Conservation (phyloP, 257 asterid genomes). For the Agastache rugosa region DNA sequence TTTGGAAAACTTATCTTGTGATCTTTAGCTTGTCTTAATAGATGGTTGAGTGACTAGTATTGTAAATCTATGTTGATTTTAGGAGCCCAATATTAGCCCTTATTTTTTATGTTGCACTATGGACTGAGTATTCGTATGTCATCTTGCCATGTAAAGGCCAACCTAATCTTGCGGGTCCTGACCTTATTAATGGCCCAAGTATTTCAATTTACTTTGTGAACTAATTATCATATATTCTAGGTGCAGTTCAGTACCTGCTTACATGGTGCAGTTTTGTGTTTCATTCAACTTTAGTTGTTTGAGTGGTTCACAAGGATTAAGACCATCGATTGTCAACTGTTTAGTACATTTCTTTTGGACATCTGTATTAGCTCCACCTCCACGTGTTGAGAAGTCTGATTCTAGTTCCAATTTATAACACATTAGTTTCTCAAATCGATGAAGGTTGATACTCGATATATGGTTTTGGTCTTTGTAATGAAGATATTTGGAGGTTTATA, state of each 20-base stretch:
- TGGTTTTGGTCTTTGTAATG: not conserved
- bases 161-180: not conserved
- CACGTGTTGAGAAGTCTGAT: constrained; percentile 5
- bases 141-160: constrained; percentile 7
- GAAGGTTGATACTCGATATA: not conserved
- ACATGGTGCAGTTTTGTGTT: not conserved
- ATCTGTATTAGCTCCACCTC: constrained; percentile 19
- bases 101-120: not conserved
- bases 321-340: not conserved
- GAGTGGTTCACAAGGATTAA: constrained; percentile 16
- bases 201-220: not conserved
- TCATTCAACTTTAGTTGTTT: constrained; percentile 24
- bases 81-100: not conserved
- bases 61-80: not conserved
- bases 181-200: not conserved
- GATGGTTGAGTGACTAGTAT: not conserved
- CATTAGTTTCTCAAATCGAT: not conserved
- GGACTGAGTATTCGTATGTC: not conserved
- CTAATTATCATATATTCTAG: not conserved
- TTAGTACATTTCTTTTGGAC: not conserved
- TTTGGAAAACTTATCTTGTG: too few species aligned
- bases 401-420: not conserved
- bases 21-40: too few species aligned
- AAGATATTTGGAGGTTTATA: constrained; percentile 1
- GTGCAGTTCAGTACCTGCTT: constrained; percentile 19